A percentile compares a stretch with the other conserved stretches of the same genome.
Conservation (phyloP, 345 rosid genomes). For the Eucalyptus regnans region DNA sequence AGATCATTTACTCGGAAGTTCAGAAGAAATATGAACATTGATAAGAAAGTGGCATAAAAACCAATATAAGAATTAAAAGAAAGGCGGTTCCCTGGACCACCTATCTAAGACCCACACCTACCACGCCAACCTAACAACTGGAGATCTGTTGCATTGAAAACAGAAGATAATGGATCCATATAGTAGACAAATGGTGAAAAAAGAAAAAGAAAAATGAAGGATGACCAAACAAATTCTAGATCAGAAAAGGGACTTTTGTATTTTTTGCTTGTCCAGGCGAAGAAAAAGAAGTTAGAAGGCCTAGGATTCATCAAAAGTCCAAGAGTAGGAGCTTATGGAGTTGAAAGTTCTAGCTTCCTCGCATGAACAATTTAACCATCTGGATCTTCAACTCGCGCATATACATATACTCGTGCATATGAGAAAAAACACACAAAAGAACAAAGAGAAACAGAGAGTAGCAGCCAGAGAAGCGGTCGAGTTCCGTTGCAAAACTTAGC, state of each 20-base stretch:
- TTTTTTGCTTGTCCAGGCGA: background rate
- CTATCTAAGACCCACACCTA: background rate
- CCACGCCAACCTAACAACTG: background rate
- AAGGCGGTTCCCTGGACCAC: background rate
- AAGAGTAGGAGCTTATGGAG: background rate
- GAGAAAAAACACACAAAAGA: background rate
- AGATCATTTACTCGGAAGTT: background rate
- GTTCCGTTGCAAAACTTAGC: background rate
- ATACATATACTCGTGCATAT: background rate
- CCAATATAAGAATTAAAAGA: background rate
- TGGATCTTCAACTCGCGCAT: background rate
- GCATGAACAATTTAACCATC: background rate
- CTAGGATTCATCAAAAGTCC: background rate
- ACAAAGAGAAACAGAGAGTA: background rate
- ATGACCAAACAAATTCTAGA: background rate
- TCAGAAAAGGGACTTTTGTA: background rate
- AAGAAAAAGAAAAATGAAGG: background rate
- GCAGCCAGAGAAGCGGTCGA: background rate
- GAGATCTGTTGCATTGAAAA: background rate
- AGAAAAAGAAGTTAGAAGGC: background rate
- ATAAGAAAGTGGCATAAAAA: background rate
- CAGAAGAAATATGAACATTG: background rate
- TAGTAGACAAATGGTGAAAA: background rate
- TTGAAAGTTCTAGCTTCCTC: background rate
- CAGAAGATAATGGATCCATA: background rate